Conservation (phyloP, 305 asterid species). For the Ruellia speciosa region DNA sequence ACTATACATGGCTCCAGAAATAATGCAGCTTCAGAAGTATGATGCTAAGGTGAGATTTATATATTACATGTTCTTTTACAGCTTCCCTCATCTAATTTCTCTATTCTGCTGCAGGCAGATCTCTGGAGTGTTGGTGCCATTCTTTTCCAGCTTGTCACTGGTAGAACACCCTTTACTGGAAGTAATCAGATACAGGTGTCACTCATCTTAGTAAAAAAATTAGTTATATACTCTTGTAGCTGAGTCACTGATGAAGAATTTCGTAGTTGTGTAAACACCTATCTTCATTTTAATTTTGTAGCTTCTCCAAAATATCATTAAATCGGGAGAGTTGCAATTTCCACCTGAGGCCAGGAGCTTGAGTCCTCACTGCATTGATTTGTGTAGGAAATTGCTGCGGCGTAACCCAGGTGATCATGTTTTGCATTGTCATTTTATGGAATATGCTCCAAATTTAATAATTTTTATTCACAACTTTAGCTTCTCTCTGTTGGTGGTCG, state of each 20-base stretch:
- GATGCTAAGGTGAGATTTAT: constrained; percentile 79
- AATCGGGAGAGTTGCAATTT: constrained; percentile 68
- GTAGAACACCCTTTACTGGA: constrained; percentile 89
- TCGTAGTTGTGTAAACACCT: constrained; percentile 18
- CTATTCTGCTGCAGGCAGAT: constrained; percentile 74
- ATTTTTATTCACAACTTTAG: not conserved
- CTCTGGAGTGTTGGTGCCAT: constrained; percentile 97
- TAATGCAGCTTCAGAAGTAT: constrained; percentile 85
- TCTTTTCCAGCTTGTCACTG: constrained; percentile 85
- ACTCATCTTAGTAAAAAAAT: constrained; percentile 17
- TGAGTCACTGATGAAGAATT: constrained; percentile 5
- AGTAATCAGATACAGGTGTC: constrained; percentile 61
- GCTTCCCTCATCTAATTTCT: constrained; percentile 19
- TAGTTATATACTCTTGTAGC: not conserved
- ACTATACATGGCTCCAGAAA: constrained; percentile 98
- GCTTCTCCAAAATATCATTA: constrained; percentile 79
- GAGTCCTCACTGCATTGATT: constrained; percentile 60
- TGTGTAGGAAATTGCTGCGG: constrained; percentile 80
- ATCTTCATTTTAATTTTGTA: constrained; percentile 29
- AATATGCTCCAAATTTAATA: constrained; percentile 1
- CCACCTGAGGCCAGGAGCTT: constrained; percentile 62
- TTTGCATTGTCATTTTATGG: constrained; percentile 10
- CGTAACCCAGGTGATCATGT: constrained; percentile 67
- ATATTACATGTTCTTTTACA: constrained; percentile 11
- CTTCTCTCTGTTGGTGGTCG: constrained; percentile 8